Percentiles rank a stretch among this genome's conserved stretches.
Conservation (phyloP, 176 grass and related monocot genomes). For the Otatea glauca region DNA sequence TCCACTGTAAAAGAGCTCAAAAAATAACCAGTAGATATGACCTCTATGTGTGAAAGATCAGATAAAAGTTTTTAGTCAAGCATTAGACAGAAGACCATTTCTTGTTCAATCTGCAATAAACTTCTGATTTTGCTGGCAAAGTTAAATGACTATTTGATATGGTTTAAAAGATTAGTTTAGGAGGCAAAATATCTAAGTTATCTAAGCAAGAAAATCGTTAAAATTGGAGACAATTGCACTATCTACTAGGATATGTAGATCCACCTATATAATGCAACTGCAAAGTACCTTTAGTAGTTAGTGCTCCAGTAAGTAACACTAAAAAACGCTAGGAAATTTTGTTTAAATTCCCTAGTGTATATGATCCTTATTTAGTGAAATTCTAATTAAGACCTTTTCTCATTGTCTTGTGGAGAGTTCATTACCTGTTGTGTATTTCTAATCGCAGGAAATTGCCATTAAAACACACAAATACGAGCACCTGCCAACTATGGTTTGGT, state of each 20-base stretch:
- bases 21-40: neutral
- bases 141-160: neutral
- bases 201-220: neutral
- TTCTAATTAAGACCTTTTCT: neutral
- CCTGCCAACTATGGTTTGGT: neutral
- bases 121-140: slow-evolving; percentile 7
- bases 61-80: neutral
- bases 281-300: neutral
- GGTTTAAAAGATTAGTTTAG: neutral
- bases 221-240: neutral
- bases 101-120: slow-evolving; percentile 11
- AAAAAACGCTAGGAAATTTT: neutral
- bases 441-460: neutral
- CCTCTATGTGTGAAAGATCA: neutral
- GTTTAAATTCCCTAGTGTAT: neutral
- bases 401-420: neutral
- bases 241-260: neutral
- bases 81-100: neutral
- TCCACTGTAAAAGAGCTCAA: too few relatives aligned
- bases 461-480: neutral
- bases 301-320: neutral
- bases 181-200: slow-evolving; percentile 4
- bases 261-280: neutral
- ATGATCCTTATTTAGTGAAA: neutral
- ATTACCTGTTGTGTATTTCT: neutral